These are phyloP conservation scores for Stylonectria norvegica DNA, from an alignment of 2,329 filamentous ascomycete species.

Conservation along the genomic window DNA sequence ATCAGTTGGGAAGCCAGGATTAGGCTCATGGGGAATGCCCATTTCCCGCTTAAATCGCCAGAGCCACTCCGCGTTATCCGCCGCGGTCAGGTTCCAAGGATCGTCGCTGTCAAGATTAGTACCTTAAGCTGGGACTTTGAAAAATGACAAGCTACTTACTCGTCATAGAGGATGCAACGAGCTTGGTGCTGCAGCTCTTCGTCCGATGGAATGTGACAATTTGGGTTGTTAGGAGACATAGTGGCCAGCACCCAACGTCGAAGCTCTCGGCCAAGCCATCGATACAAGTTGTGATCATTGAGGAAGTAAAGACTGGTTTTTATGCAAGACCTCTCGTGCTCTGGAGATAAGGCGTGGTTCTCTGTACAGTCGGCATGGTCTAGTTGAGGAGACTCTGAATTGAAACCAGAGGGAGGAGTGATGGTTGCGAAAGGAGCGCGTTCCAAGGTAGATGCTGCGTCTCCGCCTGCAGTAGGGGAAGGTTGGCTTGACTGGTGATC, in stretches of 20 bases:
- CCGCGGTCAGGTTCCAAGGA: constrained; percentile 56
- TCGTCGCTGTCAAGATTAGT: constrained; percentile 43
- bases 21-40: constrained; percentile 38
- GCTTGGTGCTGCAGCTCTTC: constrained; percentile 35
- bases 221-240: constrained; percentile 31
- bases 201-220: constrained; percentile 32
- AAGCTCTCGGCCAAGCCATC: constrained; percentile 16
- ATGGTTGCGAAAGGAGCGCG: background rate
- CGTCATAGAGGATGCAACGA: constrained; percentile 30
- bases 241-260: constrained; percentile 25
- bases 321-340: constrained; percentile 4
- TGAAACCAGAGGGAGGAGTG: too few species aligned
- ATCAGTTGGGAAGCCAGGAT: too few species aligned
- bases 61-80: constrained; percentile 56
- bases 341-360: background rate
- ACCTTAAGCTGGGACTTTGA: background rate
- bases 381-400: too few species aligned
- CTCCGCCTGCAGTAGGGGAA: background rate
- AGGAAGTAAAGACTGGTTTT: constrained; percentile 15
- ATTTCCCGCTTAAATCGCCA: constrained; percentile 53
- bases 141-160: constrained; percentile 14
- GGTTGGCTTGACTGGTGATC: too few species aligned
- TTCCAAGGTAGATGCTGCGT: background rate
- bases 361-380: background rate
- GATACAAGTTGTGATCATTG: constrained; percentile 22